Percentiles rank a stretch among this genome's conserved stretches.
These are phyloP conservation scores for Capsella bursapastoris DNA, from an alignment of 345 rosid species.

Conservation along the genomic window DNA sequence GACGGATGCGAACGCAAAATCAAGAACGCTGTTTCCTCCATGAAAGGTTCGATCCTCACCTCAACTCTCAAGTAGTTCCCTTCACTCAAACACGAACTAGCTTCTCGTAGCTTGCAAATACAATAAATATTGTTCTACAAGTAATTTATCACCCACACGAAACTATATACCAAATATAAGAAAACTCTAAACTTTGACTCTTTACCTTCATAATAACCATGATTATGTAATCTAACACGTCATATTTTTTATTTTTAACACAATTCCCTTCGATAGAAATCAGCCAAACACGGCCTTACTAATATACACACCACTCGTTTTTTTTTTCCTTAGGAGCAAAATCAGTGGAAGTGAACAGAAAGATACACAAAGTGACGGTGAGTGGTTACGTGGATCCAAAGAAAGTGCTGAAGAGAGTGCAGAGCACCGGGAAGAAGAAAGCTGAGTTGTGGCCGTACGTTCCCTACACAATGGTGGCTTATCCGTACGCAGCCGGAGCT, in stretches of 20 bases:
- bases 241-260: neutral
- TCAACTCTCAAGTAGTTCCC: neutral
- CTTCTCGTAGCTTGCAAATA: neutral
- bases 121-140: neutral
- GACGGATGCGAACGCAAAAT: conserved; percentile 61
- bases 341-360: conserved; percentile 45
- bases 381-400: conserved; percentile 46
- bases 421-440: conserved; percentile 43
- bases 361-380: conserved; percentile 43
- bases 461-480: conserved; percentile 45
- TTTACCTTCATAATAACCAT: conserved; percentile 8
- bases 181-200: conserved; percentile 1
- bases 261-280: conserved; percentile 3
- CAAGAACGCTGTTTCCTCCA: conserved; percentile 52
- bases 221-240: neutral
- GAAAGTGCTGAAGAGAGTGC: conserved; percentile 41
- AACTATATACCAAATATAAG: conserved; percentile 19
- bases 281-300: conserved; percentile 30
- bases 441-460: conserved; percentile 51
- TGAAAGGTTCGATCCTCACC: conserved; percentile 47
- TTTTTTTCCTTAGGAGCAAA: conserved; percentile 37
- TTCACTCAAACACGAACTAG: neutral
- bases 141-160: conserved; percentile 33
- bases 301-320: conserved; percentile 4
- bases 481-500: conserved; percentile 45